phyloP scores from a whole-genome alignment of 2,329 filamentous ascomycete genomes.

The Talaromyces sp. region DNA sequence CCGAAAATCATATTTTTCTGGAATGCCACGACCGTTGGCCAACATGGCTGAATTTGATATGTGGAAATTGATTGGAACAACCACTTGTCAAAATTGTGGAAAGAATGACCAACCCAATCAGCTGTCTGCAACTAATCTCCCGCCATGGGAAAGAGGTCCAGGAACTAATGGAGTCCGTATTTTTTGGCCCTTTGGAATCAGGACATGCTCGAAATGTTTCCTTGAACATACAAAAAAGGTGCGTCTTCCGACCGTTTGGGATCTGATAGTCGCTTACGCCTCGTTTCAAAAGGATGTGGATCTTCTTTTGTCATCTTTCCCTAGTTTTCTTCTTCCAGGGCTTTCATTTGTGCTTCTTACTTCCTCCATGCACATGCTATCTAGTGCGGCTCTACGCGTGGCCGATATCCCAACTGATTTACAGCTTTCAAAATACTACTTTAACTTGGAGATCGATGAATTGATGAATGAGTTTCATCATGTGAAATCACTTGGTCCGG shows the following conservation, averaged over 20 bases:
- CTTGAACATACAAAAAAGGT: slow-evolving; percentile 64
- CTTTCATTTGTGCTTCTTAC: slow-evolving; percentile 68
- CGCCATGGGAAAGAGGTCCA: slow-evolving; percentile 60
- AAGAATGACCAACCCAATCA: slow-evolving; percentile 32
- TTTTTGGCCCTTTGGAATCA: slow-evolving; percentile 70
- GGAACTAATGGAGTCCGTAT: slow-evolving; percentile 60
- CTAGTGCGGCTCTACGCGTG: slow-evolving; percentile 56
- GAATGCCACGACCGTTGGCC: slow-evolving; percentile 67
- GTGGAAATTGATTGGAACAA: slow-evolving; percentile 68
- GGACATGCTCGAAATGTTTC: slow-evolving; percentile 67
- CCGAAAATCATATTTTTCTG: slow-evolving; percentile 63
- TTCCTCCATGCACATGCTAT: slow-evolving; percentile 59
- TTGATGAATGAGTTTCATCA: slow-evolving; percentile 63
- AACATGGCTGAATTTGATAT: slow-evolving; percentile 69
- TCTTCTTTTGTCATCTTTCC: slow-evolving; percentile 62
- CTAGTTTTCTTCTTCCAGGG: slow-evolving; percentile 64
- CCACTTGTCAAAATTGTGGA: slow-evolving; percentile 67
- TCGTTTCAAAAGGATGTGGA: slow-evolving; percentile 63
- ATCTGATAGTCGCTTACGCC: slow-evolving; percentile 22
- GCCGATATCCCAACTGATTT: slow-evolving; percentile 48
- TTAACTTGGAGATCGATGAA: slow-evolving; percentile 60
- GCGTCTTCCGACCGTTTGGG: slow-evolving; percentile 30
- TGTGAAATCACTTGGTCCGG: slow-evolving; percentile 65
- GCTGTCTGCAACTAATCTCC: slow-evolving; percentile 34
- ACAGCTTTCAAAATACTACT: slow-evolving; percentile 66